phyloP scores from a whole-genome alignment of 2,329 filamentous ascomycete genomes.

The Tolypocladium endophyticum region DNA sequence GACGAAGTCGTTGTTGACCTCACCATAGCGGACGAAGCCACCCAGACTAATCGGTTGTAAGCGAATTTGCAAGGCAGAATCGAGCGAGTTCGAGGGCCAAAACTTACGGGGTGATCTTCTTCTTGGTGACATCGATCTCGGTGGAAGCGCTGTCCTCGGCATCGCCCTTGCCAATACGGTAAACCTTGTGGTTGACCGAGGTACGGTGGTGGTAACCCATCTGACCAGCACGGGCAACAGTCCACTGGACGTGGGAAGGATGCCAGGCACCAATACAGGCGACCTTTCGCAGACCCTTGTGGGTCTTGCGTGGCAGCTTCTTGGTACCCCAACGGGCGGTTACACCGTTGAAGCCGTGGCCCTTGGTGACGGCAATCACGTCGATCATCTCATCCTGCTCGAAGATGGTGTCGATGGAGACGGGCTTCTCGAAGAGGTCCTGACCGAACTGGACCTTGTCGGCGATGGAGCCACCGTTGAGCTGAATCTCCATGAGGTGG shows the following conservation, averaged over 20 bases:
- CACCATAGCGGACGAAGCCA: conserved; percentile 98
- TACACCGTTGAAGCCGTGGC: conserved; percentile 97
- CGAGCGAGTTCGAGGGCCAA: not conserved
- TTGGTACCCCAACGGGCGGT: conserved; percentile 98
- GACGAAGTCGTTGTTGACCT: conserved; percentile 98
- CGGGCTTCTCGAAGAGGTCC: conserved; percentile 98
- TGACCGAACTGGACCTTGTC: conserved; percentile 97
- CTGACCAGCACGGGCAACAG: conserved; percentile 99
- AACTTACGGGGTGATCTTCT: conserved; percentile 98
- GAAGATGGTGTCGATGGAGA: conserved; percentile 87
- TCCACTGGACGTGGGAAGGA: conserved; percentile 99
- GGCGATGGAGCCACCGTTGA: conserved; percentile 92
- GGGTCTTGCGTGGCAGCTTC: conserved; percentile 99
- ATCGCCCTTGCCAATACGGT: conserved; percentile 89
- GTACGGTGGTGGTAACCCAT: conserved; percentile 99
- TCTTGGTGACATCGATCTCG: conserved; percentile 95
- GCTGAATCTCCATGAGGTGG: conserved; percentile 99
- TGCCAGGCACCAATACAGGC: conserved; percentile 99
- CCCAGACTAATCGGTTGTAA: conserved; percentile 58
- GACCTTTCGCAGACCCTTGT: conserved; percentile 99
- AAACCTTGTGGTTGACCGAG: conserved; percentile 99
- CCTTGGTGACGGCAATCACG: conserved; percentile 98
- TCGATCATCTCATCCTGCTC: conserved; percentile 99
- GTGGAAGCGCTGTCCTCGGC: conserved; percentile 91
- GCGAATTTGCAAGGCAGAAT: conserved; percentile 4